phyloP scores from a whole-genome alignment of 2,329 filamentous ascomycete genomes.

The Phaeosphaeria sp. region DNA sequence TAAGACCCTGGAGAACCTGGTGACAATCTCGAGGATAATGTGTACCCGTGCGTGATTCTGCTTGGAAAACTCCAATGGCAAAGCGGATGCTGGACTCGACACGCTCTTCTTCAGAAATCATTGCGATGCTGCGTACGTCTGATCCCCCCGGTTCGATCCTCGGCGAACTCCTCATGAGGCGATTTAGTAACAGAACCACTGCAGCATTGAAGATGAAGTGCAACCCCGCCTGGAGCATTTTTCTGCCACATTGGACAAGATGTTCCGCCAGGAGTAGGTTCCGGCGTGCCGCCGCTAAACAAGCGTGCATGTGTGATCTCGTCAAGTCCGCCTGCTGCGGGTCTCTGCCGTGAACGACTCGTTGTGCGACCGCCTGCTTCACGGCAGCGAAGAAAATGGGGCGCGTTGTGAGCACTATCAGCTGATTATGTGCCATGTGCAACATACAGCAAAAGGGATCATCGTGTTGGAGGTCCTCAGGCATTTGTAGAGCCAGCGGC shows the following conservation, averaged over 20 bases:
- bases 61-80: slow-evolving; percentile 29
- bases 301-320: slow-evolving; percentile 17
- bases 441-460: slow-evolving; percentile 30
- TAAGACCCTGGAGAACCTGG: slow-evolving; percentile 31
- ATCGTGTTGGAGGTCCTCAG: slow-evolving; percentile 7
- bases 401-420: slow-evolving; percentile 32
- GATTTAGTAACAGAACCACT: slow-evolving; percentile 32
- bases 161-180: slow-evolving; percentile 14
- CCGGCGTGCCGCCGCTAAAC: slow-evolving; percentile 23
- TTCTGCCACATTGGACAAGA: slow-evolving; percentile 13
- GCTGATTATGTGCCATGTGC: slow-evolving; percentile 34
- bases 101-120: slow-evolving; percentile 1
- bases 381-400: slow-evolving; percentile 31
- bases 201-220: slow-evolving; percentile 38
- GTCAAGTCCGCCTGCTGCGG: slow-evolving; percentile 18
- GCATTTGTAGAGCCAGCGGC: slow-evolving; percentile 18
- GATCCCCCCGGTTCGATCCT: not conserved
- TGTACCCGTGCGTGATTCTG: slow-evolving; percentile 30
- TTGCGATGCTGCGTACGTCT: not conserved
- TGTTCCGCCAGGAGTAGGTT: slow-evolving; percentile 29
- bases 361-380: slow-evolving; percentile 30
- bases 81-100: slow-evolving; percentile 23
- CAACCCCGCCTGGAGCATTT: slow-evolving; percentile 29
- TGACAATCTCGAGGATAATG: slow-evolving; percentile 33
- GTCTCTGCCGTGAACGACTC: slow-evolving; percentile 17